Evolutionary conservation across 768 basidiomycete genomes (phyloP).

Genomic region (Podaxis carcinomalis): DNA sequence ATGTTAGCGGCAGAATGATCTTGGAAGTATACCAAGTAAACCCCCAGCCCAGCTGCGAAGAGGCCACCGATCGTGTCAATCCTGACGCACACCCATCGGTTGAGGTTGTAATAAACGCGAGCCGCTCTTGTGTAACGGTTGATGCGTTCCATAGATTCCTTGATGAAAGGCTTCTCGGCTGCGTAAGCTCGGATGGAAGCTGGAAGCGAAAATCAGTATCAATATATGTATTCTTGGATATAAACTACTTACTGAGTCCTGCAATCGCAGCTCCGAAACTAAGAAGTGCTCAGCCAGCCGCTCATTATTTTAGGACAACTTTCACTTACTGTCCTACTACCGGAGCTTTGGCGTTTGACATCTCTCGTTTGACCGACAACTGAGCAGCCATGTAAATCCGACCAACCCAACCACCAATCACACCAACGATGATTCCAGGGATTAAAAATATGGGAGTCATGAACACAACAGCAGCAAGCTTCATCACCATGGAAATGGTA

Average conservation of each 20-base stretch:
- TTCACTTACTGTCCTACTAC: slow-evolving; percentile 41
- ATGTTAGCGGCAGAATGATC: slow-evolving; percentile 35
- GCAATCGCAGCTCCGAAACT: slow-evolving; percentile 54
- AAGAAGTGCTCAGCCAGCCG: not conserved
- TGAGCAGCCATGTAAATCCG: slow-evolving; percentile 41
- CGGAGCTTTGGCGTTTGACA: slow-evolving; percentile 38
- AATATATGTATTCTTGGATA: not conserved
- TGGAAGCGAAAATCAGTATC: slow-evolving; percentile 12
- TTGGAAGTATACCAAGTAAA: slow-evolving; percentile 45
- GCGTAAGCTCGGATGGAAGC: slow-evolving; percentile 62
- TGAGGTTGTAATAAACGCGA: slow-evolving; percentile 45
- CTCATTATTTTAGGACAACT: not conserved
- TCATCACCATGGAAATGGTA: slow-evolving; percentile 32
- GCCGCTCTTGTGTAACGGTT: slow-evolving; percentile 44
- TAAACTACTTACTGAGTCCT: slow-evolving; percentile 39
- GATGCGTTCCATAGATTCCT: slow-evolving; percentile 42
- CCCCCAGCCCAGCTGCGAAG: slow-evolving; percentile 48
- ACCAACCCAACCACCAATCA: slow-evolving; percentile 20
- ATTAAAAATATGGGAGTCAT: slow-evolving; percentile 38
- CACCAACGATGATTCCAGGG: slow-evolving; percentile 19
- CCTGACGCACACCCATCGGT: slow-evolving; percentile 42
- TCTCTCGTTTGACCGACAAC: slow-evolving; percentile 41
- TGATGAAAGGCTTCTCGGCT: slow-evolving; percentile 43
- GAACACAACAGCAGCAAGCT: slow-evolving; percentile 37
- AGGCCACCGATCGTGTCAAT: slow-evolving; percentile 52